A percentile compares a stretch with the other conserved stretches of the same genome.
Conservation (phyloP, 1,139 yeast genomes). For the Ogataea hybrid region DNA sequence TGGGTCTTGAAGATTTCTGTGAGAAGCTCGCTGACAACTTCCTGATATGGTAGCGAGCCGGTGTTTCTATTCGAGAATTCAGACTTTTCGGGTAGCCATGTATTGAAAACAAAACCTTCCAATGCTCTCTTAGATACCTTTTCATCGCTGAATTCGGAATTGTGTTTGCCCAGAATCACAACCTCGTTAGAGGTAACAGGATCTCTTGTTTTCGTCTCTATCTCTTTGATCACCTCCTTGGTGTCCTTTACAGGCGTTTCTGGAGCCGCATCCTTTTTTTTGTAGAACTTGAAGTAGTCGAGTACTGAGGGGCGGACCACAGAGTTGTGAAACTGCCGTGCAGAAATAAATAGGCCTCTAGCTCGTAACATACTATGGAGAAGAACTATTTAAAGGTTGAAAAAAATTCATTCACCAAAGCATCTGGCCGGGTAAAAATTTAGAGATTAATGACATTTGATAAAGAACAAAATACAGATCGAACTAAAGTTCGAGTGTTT, state of each 20-base stretch:
- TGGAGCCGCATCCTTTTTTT: conserved; percentile 22
- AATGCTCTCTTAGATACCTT: conserved; percentile 25
- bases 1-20: conserved; percentile 14
- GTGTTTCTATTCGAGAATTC: conserved; percentile 16
- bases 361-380: conserved; percentile 3
- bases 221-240: conserved; percentile 28
- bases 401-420: neutral
- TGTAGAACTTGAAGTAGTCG: conserved; percentile 33
- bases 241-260: conserved; percentile 23
- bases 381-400: neutral
- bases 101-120: conserved; percentile 34
- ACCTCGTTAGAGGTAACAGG: conserved; percentile 21
- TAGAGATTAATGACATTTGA: conserved; percentile 14
- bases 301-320: conserved; percentile 24
- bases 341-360: neutral
- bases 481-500: conserved; percentile 48
- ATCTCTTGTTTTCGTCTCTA: conserved; percentile 20
- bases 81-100: conserved; percentile 35
- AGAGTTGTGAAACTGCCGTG: conserved; percentile 17
- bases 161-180: conserved; percentile 30
- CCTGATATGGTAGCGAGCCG: conserved; percentile 10
- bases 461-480: conserved; percentile 35
- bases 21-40: conserved; percentile 26
- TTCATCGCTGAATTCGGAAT: conserved; percentile 26
- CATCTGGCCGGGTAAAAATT: conserved; percentile 6